Conservation (phyloP, 306 rosid genomes). For the Vigna angularis region DNA sequence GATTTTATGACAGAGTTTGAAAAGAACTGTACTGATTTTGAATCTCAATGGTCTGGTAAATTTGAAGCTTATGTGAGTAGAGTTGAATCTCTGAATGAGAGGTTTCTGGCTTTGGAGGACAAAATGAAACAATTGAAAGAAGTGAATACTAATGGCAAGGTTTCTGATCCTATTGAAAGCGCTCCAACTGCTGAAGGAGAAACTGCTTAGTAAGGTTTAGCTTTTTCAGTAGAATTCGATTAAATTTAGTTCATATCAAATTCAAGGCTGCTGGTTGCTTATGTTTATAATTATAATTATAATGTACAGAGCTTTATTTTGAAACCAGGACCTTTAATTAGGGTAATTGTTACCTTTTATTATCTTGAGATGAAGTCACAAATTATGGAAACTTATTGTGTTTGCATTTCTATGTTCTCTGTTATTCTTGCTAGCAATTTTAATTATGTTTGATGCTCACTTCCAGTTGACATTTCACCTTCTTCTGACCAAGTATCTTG, state of each 20-base stretch:
- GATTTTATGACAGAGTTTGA: constrained; percentile 46
- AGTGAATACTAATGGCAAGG: constrained; percentile 49
- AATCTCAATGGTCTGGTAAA: constrained; percentile 52
- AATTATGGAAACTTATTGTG: constrained; percentile 35
- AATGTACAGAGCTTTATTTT: constrained; percentile 43
- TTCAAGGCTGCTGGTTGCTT: constrained; percentile 35
- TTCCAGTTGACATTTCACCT: constrained; percentile 22
- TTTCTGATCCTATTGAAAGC: constrained; percentile 49
- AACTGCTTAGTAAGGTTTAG: constrained; percentile 49
- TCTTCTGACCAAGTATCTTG: constrained; percentile 10
- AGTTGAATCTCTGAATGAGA: constrained; percentile 52
- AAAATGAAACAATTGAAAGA: constrained; percentile 61
- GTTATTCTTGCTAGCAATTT: constrained; percentile 11
- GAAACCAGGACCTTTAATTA: constrained; percentile 13
- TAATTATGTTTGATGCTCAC: constrained; percentile 20
- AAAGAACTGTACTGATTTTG: constrained; percentile 60
- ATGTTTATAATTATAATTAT: constrained; percentile 12
- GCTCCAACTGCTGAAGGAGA: constrained; percentile 49
- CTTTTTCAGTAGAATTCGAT: constrained; percentile 7
- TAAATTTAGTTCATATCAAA: constrained; percentile 14
- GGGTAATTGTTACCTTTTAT: constrained; percentile 22
- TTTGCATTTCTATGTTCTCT: background rate
- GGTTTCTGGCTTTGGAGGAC: constrained; percentile 55
- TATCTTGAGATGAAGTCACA: constrained; percentile 28
- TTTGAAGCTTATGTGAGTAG: constrained; percentile 49